These are phyloP conservation scores for Geopyxis carbonaria DNA, from an alignment of 495 filamentous ascomycete genomes.

Conservation along the genomic window DNA sequence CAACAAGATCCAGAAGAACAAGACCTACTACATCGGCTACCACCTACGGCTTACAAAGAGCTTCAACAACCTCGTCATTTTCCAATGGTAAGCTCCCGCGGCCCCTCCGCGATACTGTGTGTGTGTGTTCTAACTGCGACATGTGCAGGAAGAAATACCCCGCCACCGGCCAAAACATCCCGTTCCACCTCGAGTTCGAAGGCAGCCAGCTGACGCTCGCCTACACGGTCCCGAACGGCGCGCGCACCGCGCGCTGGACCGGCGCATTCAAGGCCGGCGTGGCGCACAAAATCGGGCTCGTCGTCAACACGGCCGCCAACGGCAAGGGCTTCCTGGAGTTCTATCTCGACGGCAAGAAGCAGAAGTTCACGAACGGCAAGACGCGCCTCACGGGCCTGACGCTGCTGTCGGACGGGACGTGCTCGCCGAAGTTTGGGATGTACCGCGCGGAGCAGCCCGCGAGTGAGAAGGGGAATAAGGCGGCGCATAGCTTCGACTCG, in stretches of 20 bases:
- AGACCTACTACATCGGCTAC: conserved; percentile 28
- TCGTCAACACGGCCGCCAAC: conserved; percentile 24
- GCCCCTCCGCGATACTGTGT: too few relatives aligned
- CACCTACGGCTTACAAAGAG: conserved; percentile 19
- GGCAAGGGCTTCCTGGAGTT: conserved; percentile 18
- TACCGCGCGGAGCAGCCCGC: conserved; percentile 25
- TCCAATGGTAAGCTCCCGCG: conserved; percentile 22
- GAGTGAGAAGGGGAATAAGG: too few relatives aligned
- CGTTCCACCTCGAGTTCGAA: conserved; percentile 22
- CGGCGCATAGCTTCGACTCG: neutral
- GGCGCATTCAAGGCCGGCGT: conserved; percentile 7
- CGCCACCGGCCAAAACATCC: conserved; percentile 20
- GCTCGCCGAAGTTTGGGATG: conserved; percentile 26
- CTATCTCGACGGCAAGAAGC: conserved; percentile 20
- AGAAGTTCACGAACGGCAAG: conserved; percentile 22
- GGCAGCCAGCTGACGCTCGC: conserved; percentile 12
- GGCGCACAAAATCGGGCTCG: conserved; percentile 16
- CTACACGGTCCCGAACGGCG: conserved; percentile 21
- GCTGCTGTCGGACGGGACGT: neutral
- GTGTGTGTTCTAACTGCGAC: conserved; percentile 1
- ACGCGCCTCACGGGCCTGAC: conserved; percentile 17
- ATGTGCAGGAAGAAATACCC: conserved; percentile 17
- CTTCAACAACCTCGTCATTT: conserved; percentile 19
- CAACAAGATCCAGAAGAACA: conserved; percentile 11
- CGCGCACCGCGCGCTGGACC: conserved; percentile 18